A percentile compares a stretch with the other conserved stretches of the same genome.
These are phyloP conservation scores for Jacaranda mimosifolia DNA, from an alignment of 257 asterid genomes.

Conservation along the genomic window DNA sequence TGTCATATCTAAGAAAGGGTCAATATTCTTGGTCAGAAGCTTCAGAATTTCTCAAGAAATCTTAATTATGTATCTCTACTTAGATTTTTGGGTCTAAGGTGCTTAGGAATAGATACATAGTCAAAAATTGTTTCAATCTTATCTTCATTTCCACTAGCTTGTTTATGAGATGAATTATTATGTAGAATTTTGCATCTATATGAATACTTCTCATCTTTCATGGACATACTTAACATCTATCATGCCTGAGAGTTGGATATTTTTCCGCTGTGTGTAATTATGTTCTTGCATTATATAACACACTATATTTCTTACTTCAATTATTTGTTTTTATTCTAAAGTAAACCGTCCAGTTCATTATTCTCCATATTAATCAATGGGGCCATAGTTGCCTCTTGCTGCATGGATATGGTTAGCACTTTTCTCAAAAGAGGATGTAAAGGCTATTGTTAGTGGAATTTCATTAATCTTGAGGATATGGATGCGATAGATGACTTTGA, in stretches of 20 bases:
- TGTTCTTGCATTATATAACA: constrained; percentile 1
- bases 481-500: constrained; percentile 29
- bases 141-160: constrained; percentile 28
- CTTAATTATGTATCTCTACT: constrained; percentile 30
- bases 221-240: too few relatives aligned
- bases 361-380: constrained; percentile 34
- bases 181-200: constrained; percentile 36
- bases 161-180: constrained; percentile 36
- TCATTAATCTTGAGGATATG: constrained; percentile 41
- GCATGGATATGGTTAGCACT: constrained; percentile 37
- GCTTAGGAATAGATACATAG: constrained; percentile 26
- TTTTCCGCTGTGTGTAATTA: background rate
- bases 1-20: background rate
- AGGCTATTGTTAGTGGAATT: constrained; percentile 38
- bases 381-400: constrained; percentile 39
- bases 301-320: constrained; percentile 11
- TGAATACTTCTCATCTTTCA: constrained; percentile 28
- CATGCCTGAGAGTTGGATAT: too few relatives aligned
- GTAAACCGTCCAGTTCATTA: constrained; percentile 39
- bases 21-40: constrained; percentile 22
- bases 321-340: constrained; percentile 36
- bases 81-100: constrained; percentile 26
- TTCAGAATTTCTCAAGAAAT: constrained; percentile 26
- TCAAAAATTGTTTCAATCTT: constrained; percentile 33
- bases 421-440: constrained; percentile 34